These are phyloP conservation scores for Lentinula novae-zelandiae DNA, from an alignment of 1,284 basidiomycete genomes.

Conservation along the genomic window DNA sequence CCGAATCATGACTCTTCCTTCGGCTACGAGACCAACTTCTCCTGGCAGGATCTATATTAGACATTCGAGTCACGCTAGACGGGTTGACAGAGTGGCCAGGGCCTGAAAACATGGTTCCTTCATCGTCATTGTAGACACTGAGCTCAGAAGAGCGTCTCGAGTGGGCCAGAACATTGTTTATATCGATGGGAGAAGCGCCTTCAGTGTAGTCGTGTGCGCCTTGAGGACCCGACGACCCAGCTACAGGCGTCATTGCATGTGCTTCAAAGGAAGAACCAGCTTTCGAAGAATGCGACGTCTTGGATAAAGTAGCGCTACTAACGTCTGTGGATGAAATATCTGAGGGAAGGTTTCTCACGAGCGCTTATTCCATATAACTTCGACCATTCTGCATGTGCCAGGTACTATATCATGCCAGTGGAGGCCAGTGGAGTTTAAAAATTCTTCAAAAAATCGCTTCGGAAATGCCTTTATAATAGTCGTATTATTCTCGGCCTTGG, in stretches of 20 bases:
- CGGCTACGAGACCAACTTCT: slow-evolving; percentile 53
- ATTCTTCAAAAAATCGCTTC: too few relatives aligned
- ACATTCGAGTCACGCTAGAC: slow-evolving; percentile 76
- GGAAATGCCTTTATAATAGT: too few relatives aligned
- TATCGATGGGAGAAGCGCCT: slow-evolving; percentile 74
- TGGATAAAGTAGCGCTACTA: background rate
- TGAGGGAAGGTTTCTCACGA: too few relatives aligned
- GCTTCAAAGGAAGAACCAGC: slow-evolving; percentile 14
- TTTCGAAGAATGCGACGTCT: background rate
- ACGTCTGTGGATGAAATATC: too few relatives aligned
- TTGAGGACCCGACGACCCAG: slow-evolving; percentile 26
- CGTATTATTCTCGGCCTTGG: too few relatives aligned
- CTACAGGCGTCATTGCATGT: slow-evolving; percentile 36
- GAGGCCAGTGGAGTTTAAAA: too few relatives aligned
- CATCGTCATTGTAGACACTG: slow-evolving; percentile 51
- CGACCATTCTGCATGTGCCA: too few relatives aligned
- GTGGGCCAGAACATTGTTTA: slow-evolving; percentile 51
- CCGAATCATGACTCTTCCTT: slow-evolving; percentile 49
- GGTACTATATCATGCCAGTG: too few relatives aligned
- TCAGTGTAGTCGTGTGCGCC: slow-evolving; percentile 70
- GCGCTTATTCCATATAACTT: too few relatives aligned
- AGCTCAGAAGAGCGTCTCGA: slow-evolving; percentile 59
- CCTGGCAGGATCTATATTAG: slow-evolving; percentile 50
- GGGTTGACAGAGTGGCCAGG: slow-evolving; percentile 69
- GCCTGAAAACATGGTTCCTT: slow-evolving; percentile 72